phyloP scores from a whole-genome alignment of 805 yeast species.

The Ogataea nakhonphanomensis region DNA sequence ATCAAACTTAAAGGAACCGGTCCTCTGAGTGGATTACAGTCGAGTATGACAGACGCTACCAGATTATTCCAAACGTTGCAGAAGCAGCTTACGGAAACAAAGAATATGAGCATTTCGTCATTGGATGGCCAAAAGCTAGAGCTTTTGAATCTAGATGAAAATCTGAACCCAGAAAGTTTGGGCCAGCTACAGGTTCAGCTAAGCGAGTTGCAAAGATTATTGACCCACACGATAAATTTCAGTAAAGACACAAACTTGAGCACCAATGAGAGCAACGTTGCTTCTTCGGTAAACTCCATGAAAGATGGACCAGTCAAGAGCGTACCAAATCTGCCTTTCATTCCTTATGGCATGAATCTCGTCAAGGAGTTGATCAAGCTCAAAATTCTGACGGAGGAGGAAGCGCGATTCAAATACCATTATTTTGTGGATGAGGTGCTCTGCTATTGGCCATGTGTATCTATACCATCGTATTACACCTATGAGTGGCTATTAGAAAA shows the following conservation, averaged over 20 bases:
- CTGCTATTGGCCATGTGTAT: constrained; percentile 47
- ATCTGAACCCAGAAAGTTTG: constrained; percentile 20
- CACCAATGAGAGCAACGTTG: constrained; percentile 13
- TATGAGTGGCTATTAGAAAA: constrained; percentile 40
- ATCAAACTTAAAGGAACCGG: constrained; percentile 26
- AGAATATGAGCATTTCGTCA: constrained; percentile 9
- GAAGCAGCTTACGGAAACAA: constrained; percentile 14
- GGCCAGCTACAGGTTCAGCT: constrained; percentile 29
- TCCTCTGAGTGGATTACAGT: constrained; percentile 27
- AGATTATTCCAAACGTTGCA: constrained; percentile 25
- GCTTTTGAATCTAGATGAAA: constrained; percentile 17
- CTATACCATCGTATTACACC: constrained; percentile 36
- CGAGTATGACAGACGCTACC: constrained; percentile 26
- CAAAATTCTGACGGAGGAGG: constrained; percentile 33
- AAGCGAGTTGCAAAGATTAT: constrained; percentile 30
- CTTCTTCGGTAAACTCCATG: constrained; percentile 36
- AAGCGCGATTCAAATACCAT: constrained; percentile 34
- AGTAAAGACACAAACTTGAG: constrained; percentile 6
- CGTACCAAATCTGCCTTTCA: constrained; percentile 34
- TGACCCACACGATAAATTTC: constrained; percentile 28
- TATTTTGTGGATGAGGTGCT: constrained; percentile 39
- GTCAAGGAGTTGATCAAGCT: constrained; percentile 37
- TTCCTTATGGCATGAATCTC: constrained; percentile 36
- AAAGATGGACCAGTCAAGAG: constrained; percentile 34
- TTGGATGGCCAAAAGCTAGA: constrained; percentile 12